These are phyloP conservation scores for Aspergillus pseudotamarii DNA, from an alignment of 2,329 filamentous ascomycete genomes.

Conservation along the genomic window DNA sequence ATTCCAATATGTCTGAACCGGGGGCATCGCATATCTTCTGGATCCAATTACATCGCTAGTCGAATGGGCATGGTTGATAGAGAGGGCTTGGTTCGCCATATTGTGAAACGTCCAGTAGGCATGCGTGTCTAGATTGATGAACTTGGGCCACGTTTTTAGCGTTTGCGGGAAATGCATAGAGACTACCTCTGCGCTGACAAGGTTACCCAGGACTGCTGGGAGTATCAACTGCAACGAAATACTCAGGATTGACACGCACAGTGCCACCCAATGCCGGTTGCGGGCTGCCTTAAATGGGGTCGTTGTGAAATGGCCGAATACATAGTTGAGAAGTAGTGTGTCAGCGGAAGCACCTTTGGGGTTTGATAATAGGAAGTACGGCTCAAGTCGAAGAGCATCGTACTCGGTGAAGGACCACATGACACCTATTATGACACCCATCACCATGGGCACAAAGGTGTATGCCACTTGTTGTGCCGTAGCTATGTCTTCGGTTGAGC, in stretches of 20 bases:
- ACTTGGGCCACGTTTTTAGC: slow-evolving; percentile 7
- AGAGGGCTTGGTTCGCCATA: not conserved
- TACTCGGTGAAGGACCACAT: slow-evolving; percentile 13
- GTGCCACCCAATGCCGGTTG: slow-evolving; percentile 11
- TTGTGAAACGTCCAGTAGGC: not conserved
- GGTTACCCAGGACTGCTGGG: slow-evolving; percentile 4
- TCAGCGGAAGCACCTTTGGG: slow-evolving; percentile 10
- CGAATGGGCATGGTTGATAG: not conserved
- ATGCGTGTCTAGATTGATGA: slow-evolving; percentile 5
- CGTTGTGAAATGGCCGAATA: slow-evolving; percentile 12
- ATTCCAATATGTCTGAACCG: slow-evolving; percentile 8
- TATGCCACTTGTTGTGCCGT: slow-evolving; percentile 3
- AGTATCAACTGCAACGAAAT: slow-evolving; percentile 9
- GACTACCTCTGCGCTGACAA: slow-evolving; percentile 10
- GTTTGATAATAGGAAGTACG: slow-evolving; percentile 10
- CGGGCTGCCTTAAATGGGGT: slow-evolving; percentile 7
- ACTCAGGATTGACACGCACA: slow-evolving; percentile 11
- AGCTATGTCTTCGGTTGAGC: slow-evolving; percentile 6
- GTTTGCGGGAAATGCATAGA: slow-evolving; percentile 3
- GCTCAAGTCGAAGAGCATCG: slow-evolving; percentile 12
- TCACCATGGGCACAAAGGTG: slow-evolving; percentile 8
- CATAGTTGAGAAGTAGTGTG: slow-evolving; percentile 12
- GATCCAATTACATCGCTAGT: not conserved
- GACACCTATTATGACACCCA: slow-evolving; percentile 8
- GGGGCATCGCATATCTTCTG: slow-evolving; percentile 8